Base-by-base conservation (phyloP, 352 stramenopile species). In the Halophytophthora batemanensis region DNA sequence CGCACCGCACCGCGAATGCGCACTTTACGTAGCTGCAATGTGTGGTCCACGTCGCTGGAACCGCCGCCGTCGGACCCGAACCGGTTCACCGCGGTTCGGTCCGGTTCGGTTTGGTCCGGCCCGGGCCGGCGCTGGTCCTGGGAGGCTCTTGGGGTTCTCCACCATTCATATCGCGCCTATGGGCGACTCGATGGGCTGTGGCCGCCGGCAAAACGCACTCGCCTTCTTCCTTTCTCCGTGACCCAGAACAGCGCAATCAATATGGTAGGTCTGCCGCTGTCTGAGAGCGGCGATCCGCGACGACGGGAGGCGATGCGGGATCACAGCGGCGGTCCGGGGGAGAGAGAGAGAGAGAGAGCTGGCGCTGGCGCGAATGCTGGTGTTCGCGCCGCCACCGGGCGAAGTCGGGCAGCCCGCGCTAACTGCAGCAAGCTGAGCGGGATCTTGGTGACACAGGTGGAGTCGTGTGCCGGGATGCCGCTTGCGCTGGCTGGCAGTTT, bases 211-310 rank as follows among this genome's bases (percentile, higher is more conserved):
- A 67, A 83, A 86, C 73, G 56, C 80, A 91, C 78, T 91, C 76
- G 74, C 82, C 78, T 91, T 91, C 81, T 91, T 91, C 81, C 81
- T 87, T 87, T 91, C 76, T 84, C 85, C 70, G 80, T 82, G 68
- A 87, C 85, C 75, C 77, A 71, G 70, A 87, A 80, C 75, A 79
- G 69, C 71, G 70, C 66, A 69, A 82, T 83, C 61, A 66, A 68
- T 46, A 90, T 90, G 78, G 78, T 90, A 77, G 73, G 78, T 76
- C 43, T 41, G 37, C 38, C 40, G 40, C 34, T 21, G 2, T 21
- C 11, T 6, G 14, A 11, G 7, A 8, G 34, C 15, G 15, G 33
- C 17, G 33, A 12, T 6, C 14, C 15, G 38, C 34, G 25, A 21
- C 1, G 33, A 45, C 22, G 34, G 35, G 17, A 14, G 17, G n/a